A percentile compares a stretch with the other conserved stretches of the same genome.
phyloP scores from a whole-genome alignment of 1,284 basidiomycete genomes.

The Irpex rosettiformis region DNA sequence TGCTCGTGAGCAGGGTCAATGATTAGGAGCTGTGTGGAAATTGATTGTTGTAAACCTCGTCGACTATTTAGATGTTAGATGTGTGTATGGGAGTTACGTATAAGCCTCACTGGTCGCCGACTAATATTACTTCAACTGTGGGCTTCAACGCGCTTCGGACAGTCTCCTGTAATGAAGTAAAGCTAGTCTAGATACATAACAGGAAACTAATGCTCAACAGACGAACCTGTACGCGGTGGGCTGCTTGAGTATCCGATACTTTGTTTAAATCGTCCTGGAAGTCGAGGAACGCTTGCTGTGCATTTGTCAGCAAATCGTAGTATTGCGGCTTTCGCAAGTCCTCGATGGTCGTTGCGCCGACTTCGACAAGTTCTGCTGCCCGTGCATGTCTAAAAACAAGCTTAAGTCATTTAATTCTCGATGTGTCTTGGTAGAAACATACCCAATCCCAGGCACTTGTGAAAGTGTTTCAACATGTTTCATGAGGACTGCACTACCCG shows the following conservation, averaged over 20 bases:
- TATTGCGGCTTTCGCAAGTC: constrained; percentile 38
- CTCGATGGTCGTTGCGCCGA: constrained; percentile 40
- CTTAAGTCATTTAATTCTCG: constrained; percentile 15
- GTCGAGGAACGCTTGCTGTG: not conserved
- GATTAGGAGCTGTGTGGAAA: constrained; percentile 7
- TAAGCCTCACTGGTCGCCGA: constrained; percentile 47
- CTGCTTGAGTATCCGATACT: not conserved
- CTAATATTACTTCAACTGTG: constrained; percentile 41
- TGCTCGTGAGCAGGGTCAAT: not conserved
- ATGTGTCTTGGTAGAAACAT: constrained; percentile 3
- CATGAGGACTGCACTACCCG: not conserved
- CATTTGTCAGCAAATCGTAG: constrained; percentile 29
- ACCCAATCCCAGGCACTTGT: constrained; percentile 31
- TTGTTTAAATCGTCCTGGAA: not conserved
- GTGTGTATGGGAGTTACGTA: not conserved
- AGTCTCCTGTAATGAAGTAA: constrained; percentile 7
- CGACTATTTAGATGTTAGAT: constrained; percentile 31
- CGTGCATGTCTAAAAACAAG: constrained; percentile 19
- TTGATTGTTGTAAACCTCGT: constrained; percentile 33
- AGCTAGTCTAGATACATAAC: not conserved
- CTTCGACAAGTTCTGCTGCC: constrained; percentile 39
- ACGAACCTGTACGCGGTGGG: not conserved
- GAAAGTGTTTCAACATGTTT: constrained; percentile 16
- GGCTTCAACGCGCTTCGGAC: constrained; percentile 30
- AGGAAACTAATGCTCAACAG: not conserved